Evolutionary conservation across 441 rosid species (phyloP).

Genomic region (Euphorbia corollata): DNA sequence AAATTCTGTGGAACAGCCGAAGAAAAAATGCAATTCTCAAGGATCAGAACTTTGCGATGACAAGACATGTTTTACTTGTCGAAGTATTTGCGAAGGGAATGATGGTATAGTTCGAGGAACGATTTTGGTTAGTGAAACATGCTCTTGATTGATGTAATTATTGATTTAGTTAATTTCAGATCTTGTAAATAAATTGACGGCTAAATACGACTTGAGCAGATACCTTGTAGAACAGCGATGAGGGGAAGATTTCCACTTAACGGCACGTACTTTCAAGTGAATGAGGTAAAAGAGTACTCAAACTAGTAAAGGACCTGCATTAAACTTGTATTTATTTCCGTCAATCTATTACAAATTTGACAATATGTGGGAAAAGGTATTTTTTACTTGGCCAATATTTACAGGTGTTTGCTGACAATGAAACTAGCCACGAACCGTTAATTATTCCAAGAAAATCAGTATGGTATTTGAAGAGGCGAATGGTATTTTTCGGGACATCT

Average conservation of each 20-base stretch:
- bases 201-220: constrained; percentile 22
- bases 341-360: neutral
- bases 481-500: constrained; percentile 15
- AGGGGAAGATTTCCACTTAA: constrained; percentile 48
- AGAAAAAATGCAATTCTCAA: constrained; percentile 14
- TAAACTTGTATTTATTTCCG: neutral
- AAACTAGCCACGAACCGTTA: constrained; percentile 6
- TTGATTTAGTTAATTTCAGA: neutral
- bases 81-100: neutral
- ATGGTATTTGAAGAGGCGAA: neutral
- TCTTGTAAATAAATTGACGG: neutral
- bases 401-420: constrained; percentile 20
- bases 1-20: constrained; percentile 1
- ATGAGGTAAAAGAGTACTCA: constrained; percentile 35
- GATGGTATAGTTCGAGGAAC: constrained; percentile 12
- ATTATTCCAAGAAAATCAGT: constrained; percentile 3
- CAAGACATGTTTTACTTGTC: constrained; percentile 7
- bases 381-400: neutral
- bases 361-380: neutral
- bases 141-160: neutral
- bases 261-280: constrained; percentile 65
- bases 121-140: constrained; percentile 13
- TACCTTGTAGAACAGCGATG: constrained; percentile 54
- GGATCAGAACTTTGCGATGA: constrained; percentile 14
- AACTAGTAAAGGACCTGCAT: neutral